Base-by-base conservation (phyloP, 495 filamentous ascomycete genomes). In the Penicillium manginii region DNA sequence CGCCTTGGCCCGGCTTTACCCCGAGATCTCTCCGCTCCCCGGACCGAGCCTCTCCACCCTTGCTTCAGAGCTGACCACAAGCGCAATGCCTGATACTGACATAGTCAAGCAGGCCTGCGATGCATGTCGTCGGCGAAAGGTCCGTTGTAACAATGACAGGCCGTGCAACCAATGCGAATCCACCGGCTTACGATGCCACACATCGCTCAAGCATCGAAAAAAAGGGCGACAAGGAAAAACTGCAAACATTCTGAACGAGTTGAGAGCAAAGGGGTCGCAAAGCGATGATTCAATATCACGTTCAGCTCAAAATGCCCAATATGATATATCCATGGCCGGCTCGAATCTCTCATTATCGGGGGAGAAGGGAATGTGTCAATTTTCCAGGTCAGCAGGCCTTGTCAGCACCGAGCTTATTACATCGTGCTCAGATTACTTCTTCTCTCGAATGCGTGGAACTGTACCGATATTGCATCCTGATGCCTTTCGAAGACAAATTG, bases 141-240 rank as follows among this genome's bases (percentile, higher is more conserved):
- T 93, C 68, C 90, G 90, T 71, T 91, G 88, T 69, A 59, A 40
- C n/a, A 53, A 48, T 9, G 54, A 53, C 19, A 54, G 52, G 14
- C 65, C 88, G n/a, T 91, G 88, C 71, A 83, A 82, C 46, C 89
- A 89, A 67, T 92, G 89, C 70, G 77, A 79, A 26, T 79, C 81
- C 21, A 85, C 87, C 8, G 84, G 86, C 52, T 75, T 94, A 31
- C 78, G 78, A 3, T 93, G 91, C 78, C 92, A 88, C 17, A 91
- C 90, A 79, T 86, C 91, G 76, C 83, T 88, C n/a, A 86, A 92
- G 46, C 90, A 89, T 0, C 89, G 91, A 74, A 93, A 92, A 76
- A 92, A 93, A 73, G 91, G 91, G 0, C 90, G 90, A 32, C 93
- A 93, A 72, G 90, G 90, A 55, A 88, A 84, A 62, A 77, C 89